These are phyloP conservation scores for Straminergon stramineum DNA, from an alignment of 225 moss, liverwort and hornwort species.

Conservation along the genomic window DNA sequence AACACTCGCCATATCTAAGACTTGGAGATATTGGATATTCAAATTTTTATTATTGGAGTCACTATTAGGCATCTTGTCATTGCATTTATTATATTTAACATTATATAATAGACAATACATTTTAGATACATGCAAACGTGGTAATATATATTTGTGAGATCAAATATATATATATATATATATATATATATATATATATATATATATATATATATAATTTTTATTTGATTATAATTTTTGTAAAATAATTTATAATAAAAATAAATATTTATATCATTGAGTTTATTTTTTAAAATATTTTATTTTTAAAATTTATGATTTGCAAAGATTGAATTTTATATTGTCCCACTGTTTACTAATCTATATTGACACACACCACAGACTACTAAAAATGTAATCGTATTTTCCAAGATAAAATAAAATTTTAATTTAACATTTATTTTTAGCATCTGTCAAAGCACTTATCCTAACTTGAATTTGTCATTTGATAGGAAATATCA, in stretches of 20 bases:
- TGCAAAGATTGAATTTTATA: not conserved
- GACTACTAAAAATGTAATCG: too few species aligned
- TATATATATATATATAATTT: too few species aligned
- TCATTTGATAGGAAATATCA: too few species aligned
- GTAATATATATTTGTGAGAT: not conserved
- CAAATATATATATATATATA: too few species aligned
- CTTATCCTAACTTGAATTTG: too few species aligned
- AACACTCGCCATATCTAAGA: accelerated
- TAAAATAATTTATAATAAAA: not conserved
- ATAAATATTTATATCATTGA: accelerated
- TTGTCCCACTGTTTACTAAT: not conserved
- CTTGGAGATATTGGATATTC: not conserved
- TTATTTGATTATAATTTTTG: too few species aligned
- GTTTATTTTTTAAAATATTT: not conserved
- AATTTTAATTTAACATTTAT: too few species aligned
- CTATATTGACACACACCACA: accelerated
- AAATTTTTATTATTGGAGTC: not conserved
- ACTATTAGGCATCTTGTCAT: accelerated
- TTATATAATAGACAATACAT: accelerated
- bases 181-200: too few species aligned
- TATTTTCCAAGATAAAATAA: too few species aligned
- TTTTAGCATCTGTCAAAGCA: too few species aligned
- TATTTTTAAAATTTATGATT: not conserved
- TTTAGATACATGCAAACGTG: not conserved
- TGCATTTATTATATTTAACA: not conserved